phyloP scores from a whole-genome alignment of 306 rosid genomes.

The Rubus idaeus region DNA sequence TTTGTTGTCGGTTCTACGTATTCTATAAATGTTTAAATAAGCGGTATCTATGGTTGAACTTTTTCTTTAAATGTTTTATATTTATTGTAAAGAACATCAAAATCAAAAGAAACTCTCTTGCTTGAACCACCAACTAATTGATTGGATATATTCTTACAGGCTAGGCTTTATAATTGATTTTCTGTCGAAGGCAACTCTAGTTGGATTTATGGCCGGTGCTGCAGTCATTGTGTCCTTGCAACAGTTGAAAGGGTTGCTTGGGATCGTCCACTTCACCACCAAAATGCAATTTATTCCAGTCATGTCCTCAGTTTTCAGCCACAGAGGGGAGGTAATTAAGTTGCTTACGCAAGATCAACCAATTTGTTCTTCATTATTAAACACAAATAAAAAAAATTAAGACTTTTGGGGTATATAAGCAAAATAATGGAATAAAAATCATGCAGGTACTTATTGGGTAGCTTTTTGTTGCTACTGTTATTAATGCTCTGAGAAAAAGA shows the following conservation, averaged over 20 bases:
- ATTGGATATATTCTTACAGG: conserved; percentile 36
- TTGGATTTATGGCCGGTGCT: conserved; percentile 98
- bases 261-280: conserved; percentile 72
- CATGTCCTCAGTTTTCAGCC: conserved; percentile 57
- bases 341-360: conserved; percentile 6
- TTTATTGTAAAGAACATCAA: too few species aligned
- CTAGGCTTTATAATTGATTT: conserved; percentile 91
- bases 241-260: conserved; percentile 90
- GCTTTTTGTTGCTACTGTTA: neutral
- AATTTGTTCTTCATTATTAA: neutral
- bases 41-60: too few species aligned
- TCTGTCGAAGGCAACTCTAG: conserved; percentile 90
- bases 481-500: neutral
- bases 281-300: conserved; percentile 88
- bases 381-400: neutral
- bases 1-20: too few species aligned
- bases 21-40: too few species aligned
- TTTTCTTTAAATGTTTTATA: too few species aligned
- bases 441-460: neutral
- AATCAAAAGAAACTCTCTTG: too few species aligned
- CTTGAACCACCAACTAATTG: neutral
- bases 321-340: conserved; percentile 64
- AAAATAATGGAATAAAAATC: conserved; percentile 7
- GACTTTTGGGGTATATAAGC: neutral
- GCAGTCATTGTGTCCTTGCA: conserved; percentile 92